Conservation (phyloP, 176 grass and related monocot genomes). For the Thinopyrum elongatum region DNA sequence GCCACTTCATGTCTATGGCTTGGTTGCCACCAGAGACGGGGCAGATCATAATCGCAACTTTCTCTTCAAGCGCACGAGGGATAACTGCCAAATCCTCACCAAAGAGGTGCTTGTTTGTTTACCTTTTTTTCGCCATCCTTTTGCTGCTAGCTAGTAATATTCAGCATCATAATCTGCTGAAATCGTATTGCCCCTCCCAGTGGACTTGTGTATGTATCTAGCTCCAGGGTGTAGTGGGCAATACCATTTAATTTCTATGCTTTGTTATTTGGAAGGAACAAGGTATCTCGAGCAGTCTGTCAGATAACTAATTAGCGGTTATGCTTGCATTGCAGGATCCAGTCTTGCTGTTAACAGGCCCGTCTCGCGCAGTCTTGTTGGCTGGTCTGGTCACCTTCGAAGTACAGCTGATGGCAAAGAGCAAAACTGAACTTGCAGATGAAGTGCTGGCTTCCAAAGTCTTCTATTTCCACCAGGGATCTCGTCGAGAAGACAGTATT, state of each 20-base stretch:
- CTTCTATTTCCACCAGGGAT: not conserved
- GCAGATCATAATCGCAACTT: not conserved
- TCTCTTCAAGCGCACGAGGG: not conserved
- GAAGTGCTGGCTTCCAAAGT: not conserved
- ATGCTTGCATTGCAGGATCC: not conserved
- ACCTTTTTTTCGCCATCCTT: not conserved
- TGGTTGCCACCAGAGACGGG: not conserved
- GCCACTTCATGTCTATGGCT: not conserved
- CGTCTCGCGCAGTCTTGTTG: not conserved
- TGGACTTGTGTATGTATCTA: too few species aligned
- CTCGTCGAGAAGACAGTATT: not conserved
- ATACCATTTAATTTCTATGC: too few species aligned
- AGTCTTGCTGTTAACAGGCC: conserved; percentile 5
- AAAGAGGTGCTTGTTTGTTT: not conserved
- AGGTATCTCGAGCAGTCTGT: too few species aligned
- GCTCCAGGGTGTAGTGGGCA: too few species aligned
- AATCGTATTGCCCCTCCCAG: not conserved
- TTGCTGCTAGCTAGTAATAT: not conserved
- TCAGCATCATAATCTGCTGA: not conserved
- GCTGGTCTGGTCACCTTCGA: not conserved
- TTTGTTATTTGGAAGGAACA: too few species aligned
- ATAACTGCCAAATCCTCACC: not conserved
- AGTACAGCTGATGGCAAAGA: not conserved
- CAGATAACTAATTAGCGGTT: not conserved
- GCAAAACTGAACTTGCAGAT: not conserved